phyloP scores from a whole-genome alignment of 192 early-diverging fungal species.

The Diversispora epigaea region DNA sequence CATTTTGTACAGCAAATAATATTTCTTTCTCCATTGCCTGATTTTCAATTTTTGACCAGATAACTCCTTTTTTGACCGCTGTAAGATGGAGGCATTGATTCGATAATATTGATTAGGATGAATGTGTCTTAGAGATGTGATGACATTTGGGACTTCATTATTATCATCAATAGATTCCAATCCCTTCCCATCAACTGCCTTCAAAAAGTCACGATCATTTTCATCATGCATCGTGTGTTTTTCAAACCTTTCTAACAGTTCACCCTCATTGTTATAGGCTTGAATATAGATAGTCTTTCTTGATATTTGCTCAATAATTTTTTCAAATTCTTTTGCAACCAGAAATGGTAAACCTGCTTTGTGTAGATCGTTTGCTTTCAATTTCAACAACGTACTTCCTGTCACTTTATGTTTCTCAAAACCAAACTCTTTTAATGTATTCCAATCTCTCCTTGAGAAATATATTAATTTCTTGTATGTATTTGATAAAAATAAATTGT shows the following conservation, averaged over 20 bases:
- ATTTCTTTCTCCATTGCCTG: constrained; percentile 13
- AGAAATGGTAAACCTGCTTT: neutral
- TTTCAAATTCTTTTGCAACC: constrained; percentile 4
- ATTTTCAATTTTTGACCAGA: constrained; percentile 8
- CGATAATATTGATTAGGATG: neutral
- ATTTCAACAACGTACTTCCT: neutral
- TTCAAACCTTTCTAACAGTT: neutral
- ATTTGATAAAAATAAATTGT: no score
- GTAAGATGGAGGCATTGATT: constrained; percentile 13
- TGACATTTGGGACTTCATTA: neutral
- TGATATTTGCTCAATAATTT: neutral
- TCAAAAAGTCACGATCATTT: neutral
- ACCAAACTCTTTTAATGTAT: constrained; percentile 1
- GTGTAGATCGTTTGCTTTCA: neutral
- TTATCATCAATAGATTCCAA: constrained; percentile 1
- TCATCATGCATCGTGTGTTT: neutral
- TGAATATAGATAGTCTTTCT: constrained; percentile 1
- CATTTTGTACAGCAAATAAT: constrained; percentile 5
- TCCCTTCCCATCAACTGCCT: neutral
- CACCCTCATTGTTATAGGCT: constrained; percentile 16
- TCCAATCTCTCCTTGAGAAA: constrained; percentile 13
- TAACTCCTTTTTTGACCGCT: neutral
- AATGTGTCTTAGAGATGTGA: neutral
- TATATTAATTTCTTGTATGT: neutral
- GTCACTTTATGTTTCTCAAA: neutral